Evolutionary conservation across 495 filamentous ascomycete species (phyloP).

Genomic region (Penicillium crystallinum): DNA sequence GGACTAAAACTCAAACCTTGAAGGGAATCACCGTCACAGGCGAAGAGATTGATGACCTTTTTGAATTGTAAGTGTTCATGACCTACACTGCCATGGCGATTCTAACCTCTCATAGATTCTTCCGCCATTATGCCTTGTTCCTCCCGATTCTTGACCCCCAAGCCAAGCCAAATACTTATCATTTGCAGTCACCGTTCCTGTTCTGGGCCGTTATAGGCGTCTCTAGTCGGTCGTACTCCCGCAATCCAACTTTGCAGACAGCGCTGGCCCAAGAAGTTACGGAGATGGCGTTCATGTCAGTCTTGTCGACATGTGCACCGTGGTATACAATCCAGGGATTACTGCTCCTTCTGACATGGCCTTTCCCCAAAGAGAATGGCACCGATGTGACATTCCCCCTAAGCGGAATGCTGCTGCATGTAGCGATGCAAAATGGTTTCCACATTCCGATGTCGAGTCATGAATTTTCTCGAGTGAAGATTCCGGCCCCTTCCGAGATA

Average conservation of each 20-base stretch:
- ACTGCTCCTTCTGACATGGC: conserved; percentile 46
- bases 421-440: conserved; percentile 48
- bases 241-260: conserved; percentile 40
- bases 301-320: conserved; percentile 31
- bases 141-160: conserved; percentile 41
- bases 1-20: conserved; percentile 25
- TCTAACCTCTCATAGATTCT: conserved; percentile 33
- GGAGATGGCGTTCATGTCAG: conserved; percentile 42
- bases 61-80: conserved; percentile 21
- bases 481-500: conserved; percentile 27
- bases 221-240: conserved; percentile 31
- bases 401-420: conserved; percentile 38
- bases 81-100: background rate
- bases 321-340: conserved; percentile 46
- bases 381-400: conserved; percentile 40
- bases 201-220: conserved; percentile 48
- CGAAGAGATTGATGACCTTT: conserved; percentile 37
- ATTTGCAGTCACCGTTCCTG: conserved; percentile 41
- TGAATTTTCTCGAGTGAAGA: conserved; percentile 38
- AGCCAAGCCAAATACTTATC: conserved; percentile 38
- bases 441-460: conserved; percentile 46
- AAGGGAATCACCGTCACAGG: conserved; percentile 25
- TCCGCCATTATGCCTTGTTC: conserved; percentile 41
- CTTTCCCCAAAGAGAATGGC: conserved; percentile 42
- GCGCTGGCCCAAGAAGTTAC: conserved; percentile 35